Evolutionary conservation across 352 stramenopile genomes (phyloP), one percentile per base, ranked within the genome.

Genomic region (Phytophthora foliorum): DNA sequence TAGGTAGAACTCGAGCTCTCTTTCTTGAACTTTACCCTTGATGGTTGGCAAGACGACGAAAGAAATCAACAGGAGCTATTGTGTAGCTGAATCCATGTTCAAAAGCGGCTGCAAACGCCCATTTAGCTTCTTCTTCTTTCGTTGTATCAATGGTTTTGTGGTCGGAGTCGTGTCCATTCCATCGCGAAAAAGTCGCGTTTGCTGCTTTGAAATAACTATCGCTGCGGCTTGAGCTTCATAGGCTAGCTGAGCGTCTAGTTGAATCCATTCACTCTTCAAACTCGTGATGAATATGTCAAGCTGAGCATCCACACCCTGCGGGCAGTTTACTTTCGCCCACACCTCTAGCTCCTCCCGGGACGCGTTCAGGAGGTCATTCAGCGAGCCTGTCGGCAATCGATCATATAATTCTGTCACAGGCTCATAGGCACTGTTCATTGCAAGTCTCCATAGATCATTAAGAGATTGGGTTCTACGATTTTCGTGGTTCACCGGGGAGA

Each of bases 1-100:
- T 99, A 98, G 44, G 29, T n/a, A 41, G 17, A 41, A 41, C 34
- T 41, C 19, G 36, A 42, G 14, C 19, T 42, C 14, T n/a, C n/a
- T n/a, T n/a, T n/a, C n/a, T n/a, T n/a, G 36, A 4, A 42, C 36
- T 42, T 19, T 42, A 13, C 4, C 16, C 36, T 3, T 19, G 36
- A 19, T n/a, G 16, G 8, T 42, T n/a, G n/a, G n/a, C n/a, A n/a
- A n/a, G n/a, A n/a, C n/a, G n/a, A n/a, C n/a, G 13, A n/a, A 17
- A 57, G 38, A 41, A 22, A 51, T 13, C 21, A 39, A 7, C 34
- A n/a, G n/a, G n/a, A n/a, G 49, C 48, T 29, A 55, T 19, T 39
- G 22, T 27, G 34, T 52, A 31, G 48, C 25, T 44, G 32, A 16
- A 34, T 34, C 10, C 36, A 46, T 5, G 14, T 4, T 46, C 36